Evolutionary conservation across 345 rosid genomes (phyloP), one percentile per base, ranked within the genome.

Genomic region (thale cress (Arabidopsis thaliana)): DNA sequence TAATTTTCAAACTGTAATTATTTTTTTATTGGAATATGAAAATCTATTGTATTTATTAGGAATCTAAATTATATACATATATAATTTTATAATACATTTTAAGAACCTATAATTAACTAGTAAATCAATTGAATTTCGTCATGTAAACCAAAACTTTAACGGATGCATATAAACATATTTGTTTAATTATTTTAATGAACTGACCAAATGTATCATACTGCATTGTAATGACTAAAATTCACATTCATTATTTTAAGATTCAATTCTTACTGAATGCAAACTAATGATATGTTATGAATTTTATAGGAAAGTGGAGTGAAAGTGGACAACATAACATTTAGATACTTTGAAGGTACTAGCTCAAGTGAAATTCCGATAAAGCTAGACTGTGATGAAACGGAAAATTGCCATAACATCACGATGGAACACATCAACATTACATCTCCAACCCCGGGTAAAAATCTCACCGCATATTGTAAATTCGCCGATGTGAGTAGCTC

Each of bases 371-470:
- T 13, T 33, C 69, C 79, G 4, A 76, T 76, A 49, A 68, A 59
- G 28, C 2, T 76, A 22, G n/a, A 59, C 5, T 76, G 79, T 22
- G 79, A 76, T 4, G 1, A 34, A 25, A 34, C 0, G n/a, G 28
- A 5, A 41, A 13, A 13, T 8, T 68, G 79, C 61, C 20, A 33
- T 14, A 33, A 67, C 55, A 75, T 68, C 24, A 46, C 41, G 14
- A 16, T 75, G 53, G 74, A 75, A 7, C 55, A 75, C 24, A 51
- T 75, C 37, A 48, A 68, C 16, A 50, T 68, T 13, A 68, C 79
- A 30, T 68, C 79, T 30, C 32, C 79, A 55, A 13, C 44, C 4
- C 67, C 66, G 23, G n/a, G 14, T 2, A 46, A 24, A 8, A 28
- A 24, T 34, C 60, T 67, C 38, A 36, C 9, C 1, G 16, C 78